Base-by-base conservation (phyloP, 768 basidiomycete species). In the Paxillus rubicundulus region DNA sequence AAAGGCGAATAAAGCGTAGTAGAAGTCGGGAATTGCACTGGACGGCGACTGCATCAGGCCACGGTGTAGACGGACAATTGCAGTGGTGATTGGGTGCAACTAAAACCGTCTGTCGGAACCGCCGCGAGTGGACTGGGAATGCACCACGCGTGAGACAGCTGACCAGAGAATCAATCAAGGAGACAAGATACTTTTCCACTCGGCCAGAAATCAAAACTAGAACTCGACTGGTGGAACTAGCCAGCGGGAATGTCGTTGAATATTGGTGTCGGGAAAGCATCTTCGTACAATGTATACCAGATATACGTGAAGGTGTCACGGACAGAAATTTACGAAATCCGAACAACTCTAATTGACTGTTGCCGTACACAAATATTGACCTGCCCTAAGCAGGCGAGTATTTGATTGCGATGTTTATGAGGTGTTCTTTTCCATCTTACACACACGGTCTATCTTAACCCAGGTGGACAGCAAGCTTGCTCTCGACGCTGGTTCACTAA, bases 11-110 rank as follows among this genome's bases (percentile, higher is more conserved):
- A 86, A 74, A 40, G 81, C 76, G 69, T 82, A 90, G 71, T 91
- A 91, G 54, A 82, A 76, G 60, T 80, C 77, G 17, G 89, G 87
- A 59, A 91, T 75, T 37, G 88, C 84, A 55, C 87, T 86, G 36
- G 70, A 65, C 14, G 76, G 70, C 28, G 66, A 54, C 33, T 66
- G 68, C 78, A 80, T 80, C 57, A 49, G 53, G 55, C 28, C 45
- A 30, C 27, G 34, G 36, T 17, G 27, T 40, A n/a, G 43, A 30
- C 28, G 28, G 12, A 7, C 30, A 30, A 17, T 9, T 3, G n/a
- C 16, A 28, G 43, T 45, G 43, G 39, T 28, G 48, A 41, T 33
- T 27, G 36, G 38, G 46, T 20, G 30, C n/a, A 42, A 36, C 38
- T 37, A 39, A 18, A 30, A 41, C 32, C 18, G 46, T 40, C 4